Evolutionary conservation across 148 eudicot species (phyloP).

Genomic region (Camellia granthamiana): DNA sequence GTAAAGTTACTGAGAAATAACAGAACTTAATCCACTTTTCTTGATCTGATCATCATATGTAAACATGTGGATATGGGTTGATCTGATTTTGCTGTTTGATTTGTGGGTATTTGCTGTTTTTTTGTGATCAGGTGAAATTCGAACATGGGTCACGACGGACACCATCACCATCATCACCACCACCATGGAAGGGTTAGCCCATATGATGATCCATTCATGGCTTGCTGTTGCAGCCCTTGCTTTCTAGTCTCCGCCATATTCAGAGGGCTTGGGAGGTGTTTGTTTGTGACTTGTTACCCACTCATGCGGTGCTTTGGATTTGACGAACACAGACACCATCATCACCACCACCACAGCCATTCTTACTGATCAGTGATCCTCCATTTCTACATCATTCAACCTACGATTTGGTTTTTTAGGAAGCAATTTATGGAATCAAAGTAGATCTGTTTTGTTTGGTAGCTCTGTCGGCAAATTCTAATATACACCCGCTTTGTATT

Average conservation of each 20-base stretch:
- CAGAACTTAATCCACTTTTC: no score
- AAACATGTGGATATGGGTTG: not conserved
- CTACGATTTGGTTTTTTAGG: no score
- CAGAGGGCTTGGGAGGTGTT: slow-evolving; percentile 30
- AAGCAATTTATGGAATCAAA: no score
- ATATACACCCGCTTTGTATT: no score
- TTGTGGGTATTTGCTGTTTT: slow-evolving; percentile 4
- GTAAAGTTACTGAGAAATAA: no score
- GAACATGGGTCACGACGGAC: slow-evolving; percentile 1
- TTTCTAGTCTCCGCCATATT: slow-evolving; percentile 18
- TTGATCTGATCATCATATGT: no score
- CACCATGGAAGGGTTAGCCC: slow-evolving; percentile 11
- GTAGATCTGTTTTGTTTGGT: no score
- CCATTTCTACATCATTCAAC: no score
- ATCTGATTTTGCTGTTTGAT: slow-evolving; percentile 18
- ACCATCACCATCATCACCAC: slow-evolving; percentile 13
- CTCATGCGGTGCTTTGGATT: slow-evolving; percentile 41
- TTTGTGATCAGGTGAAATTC: slow-evolving; percentile 14
- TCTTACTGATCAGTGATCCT: slow-evolving; percentile 14
- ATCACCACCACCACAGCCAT: slow-evolving; percentile 24
- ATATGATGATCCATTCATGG: slow-evolving; percentile 20
- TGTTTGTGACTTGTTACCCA: slow-evolving; percentile 43
- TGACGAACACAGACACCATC: slow-evolving; percentile 38
- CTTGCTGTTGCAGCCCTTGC: slow-evolving; percentile 31
- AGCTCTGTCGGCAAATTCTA: no score